A percentile compares a stretch with the other conserved stretches of the same genome.
These are phyloP conservation scores for Ophiostoma populinum DNA, from an alignment of 2,329 filamentous ascomycete genomes.

Conservation along the genomic window DNA sequence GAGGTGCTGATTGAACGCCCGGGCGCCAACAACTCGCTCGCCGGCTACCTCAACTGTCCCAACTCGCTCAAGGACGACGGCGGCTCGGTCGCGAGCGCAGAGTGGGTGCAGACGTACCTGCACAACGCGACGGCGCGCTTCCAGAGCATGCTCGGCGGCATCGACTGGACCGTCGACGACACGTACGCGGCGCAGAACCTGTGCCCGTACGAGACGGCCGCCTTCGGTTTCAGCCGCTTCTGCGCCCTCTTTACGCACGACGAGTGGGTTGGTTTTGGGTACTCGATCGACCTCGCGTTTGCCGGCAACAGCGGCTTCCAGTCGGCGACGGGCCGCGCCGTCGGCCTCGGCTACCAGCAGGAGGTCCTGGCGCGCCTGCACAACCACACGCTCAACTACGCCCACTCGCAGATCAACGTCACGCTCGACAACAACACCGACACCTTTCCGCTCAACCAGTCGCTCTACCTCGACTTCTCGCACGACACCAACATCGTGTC, in stretches of 20 bases:
- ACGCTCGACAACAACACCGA: constrained; percentile 49
- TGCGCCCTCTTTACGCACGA: constrained; percentile 59
- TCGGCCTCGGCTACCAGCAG: constrained; percentile 58
- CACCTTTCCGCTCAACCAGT: constrained; percentile 60
- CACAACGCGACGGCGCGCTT: constrained; percentile 44
- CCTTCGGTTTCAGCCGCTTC: constrained; percentile 57
- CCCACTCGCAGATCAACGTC: constrained; percentile 45
- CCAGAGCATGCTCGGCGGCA: constrained; percentile 31
- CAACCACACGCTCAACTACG: constrained; percentile 45
- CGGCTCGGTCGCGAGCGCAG: constrained; percentile 32
- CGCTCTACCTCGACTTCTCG: constrained; percentile 59
- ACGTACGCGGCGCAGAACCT: constrained; percentile 52
- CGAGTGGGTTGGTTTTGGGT: constrained; percentile 58
- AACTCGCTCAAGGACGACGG: constrained; percentile 36
- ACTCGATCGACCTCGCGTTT: constrained; percentile 51
- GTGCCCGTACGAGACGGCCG: constrained; percentile 65
- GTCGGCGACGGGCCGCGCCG: constrained; percentile 48
- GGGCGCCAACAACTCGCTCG: constrained; percentile 53
- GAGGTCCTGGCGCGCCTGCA: constrained; percentile 55
- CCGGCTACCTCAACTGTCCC: constrained; percentile 48
- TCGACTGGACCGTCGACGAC: constrained; percentile 47
- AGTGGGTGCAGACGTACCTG: constrained; percentile 51
- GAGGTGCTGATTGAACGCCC: constrained; percentile 50
- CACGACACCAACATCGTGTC: constrained; percentile 61
- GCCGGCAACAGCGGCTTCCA: constrained; percentile 43